Conservation (phyloP, 495 filamentous ascomycete species). For the Xylaria nigripes region DNA sequence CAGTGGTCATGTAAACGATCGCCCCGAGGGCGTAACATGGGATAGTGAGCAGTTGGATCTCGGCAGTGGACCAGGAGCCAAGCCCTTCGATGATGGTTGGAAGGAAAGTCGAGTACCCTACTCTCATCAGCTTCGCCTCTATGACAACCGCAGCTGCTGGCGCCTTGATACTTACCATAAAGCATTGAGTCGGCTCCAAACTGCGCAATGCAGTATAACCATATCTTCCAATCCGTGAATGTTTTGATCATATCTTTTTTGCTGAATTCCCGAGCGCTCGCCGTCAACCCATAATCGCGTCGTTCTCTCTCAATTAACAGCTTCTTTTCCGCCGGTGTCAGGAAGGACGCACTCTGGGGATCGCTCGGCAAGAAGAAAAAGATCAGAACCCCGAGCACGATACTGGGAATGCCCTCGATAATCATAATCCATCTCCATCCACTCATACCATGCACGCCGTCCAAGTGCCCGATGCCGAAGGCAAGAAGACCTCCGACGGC, state of each 20-base stretch:
- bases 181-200: constrained; percentile 67
- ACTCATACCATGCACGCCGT: constrained; percentile 51
- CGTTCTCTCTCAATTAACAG: constrained; percentile 38
- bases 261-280: constrained; percentile 50
- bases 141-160: not conserved
- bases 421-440: constrained; percentile 64
- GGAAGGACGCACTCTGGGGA: constrained; percentile 53
- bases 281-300: constrained; percentile 51
- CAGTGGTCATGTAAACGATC: constrained; percentile 53
- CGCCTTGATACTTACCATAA: constrained; percentile 40
- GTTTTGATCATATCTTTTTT: constrained; percentile 41
- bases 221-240: constrained; percentile 56
- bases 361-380: constrained; percentile 61
- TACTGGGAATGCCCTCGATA: constrained; percentile 63
- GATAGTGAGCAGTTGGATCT: constrained; percentile 69
- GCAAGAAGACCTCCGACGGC: constrained; percentile 70
- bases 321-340: constrained; percentile 51
- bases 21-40: constrained; percentile 67
- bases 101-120: constrained; percentile 63
- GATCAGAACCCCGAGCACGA: constrained; percentile 51
- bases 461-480: constrained; percentile 65
- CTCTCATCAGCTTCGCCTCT: not conserved
- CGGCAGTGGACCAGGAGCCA: constrained; percentile 50
- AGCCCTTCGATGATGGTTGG: constrained; percentile 70
- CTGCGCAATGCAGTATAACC: constrained; percentile 55